A percentile compares a stretch with the other conserved stretches of the same genome.
Evolutionary conservation across 1,139 yeast genomes (phyloP).

Genomic region (Magnusiomyces suaveolens): DNA sequence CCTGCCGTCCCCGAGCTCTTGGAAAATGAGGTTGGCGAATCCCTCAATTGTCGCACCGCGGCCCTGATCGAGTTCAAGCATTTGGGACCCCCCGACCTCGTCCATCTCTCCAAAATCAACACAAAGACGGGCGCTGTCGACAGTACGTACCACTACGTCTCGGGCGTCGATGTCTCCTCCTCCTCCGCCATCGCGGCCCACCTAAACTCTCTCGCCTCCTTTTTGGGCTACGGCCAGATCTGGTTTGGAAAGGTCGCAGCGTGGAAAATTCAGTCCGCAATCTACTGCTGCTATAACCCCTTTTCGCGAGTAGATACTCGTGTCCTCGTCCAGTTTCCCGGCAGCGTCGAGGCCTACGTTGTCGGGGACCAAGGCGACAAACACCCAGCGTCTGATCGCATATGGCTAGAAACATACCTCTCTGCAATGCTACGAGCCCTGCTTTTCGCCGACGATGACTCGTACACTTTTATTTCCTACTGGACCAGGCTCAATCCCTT

Average conservation of each 20-base stretch:
- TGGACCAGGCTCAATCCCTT: constrained; percentile 63
- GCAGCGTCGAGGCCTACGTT: constrained; percentile 70
- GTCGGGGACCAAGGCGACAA: constrained; percentile 46
- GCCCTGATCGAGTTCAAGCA: constrained; percentile 42
- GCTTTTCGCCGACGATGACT: constrained; percentile 58
- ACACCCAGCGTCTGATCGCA: constrained; percentile 28
- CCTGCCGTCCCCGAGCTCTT: constrained; percentile 27
- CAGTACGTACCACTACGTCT: constrained; percentile 60
- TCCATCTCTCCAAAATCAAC: constrained; percentile 46
- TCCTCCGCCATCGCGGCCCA: constrained; percentile 59
- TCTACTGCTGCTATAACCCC: constrained; percentile 58
- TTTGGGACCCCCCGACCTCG: constrained; percentile 86
- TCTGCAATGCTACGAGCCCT: constrained; percentile 65
- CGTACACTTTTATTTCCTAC: constrained; percentile 53
- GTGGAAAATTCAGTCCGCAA: constrained; percentile 69
- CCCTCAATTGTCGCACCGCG: constrained; percentile 41
- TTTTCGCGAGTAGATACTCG: constrained; percentile 62
- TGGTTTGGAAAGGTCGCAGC: constrained; percentile 48
- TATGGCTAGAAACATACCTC: constrained; percentile 78
- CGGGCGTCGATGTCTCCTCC: constrained; percentile 55
- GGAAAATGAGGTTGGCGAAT: constrained; percentile 43
- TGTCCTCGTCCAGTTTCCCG: constrained; percentile 60
- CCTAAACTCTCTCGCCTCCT: constrained; percentile 59
- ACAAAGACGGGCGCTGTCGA: constrained; percentile 38
- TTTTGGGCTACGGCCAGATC: constrained; percentile 50